Base-by-base conservation (phyloP, 805 yeast species). In the Wickerhamiella lipophila region DNA sequence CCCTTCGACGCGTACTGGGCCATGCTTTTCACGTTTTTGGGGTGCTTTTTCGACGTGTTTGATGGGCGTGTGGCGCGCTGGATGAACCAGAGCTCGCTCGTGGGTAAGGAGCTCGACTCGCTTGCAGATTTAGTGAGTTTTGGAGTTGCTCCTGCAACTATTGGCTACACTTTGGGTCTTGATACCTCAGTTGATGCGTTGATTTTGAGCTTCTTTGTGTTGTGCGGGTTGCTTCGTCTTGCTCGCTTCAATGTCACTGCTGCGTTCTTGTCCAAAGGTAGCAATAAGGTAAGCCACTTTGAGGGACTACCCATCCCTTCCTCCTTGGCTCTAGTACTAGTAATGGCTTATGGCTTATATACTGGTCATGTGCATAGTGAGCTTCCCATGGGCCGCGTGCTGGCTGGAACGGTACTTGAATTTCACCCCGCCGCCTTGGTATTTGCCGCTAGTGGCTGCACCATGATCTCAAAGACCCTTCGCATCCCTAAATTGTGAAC, bases 221-320 rank as follows among this genome's bases (percentile, higher is more conserved):
- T 89, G 49, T 88, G 97, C 67, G 97, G 97, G 0, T 73, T 92
- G 58, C 81, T 95, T 13, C 78, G 98, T 65, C 74, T 92, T 57
- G 98, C 98, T 6, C 76, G 98, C 63, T 92, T 87, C 68, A 92
- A 92, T 60, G 95, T 92, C 47, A 85, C 96, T 1, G 94, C 92
- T 6, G 81, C 88, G 44, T 83, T 85, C 53, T 76, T 92, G 50
- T 97, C 98, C 46, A 89, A 89, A 67, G 98, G 98, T 16, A 88
- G 88, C 68, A 77, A 92, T 29, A 79, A 83, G 62, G 61, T 58
- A n/a, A 39, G 53, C 25, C 89, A 79, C 68, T 92, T 92, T 64
- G 98, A 92, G 69, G 98, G 98, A 3, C 75, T 92, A 47, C 98
- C 98, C 9, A 87, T 92, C 56, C 98, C 98, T 49, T 78, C 94